A percentile compares a stretch with the other conserved stretches of the same genome.
phyloP scores from a whole-genome alignment of 352 stramenopile genomes.

The Sclerospora graminicola region DNA sequence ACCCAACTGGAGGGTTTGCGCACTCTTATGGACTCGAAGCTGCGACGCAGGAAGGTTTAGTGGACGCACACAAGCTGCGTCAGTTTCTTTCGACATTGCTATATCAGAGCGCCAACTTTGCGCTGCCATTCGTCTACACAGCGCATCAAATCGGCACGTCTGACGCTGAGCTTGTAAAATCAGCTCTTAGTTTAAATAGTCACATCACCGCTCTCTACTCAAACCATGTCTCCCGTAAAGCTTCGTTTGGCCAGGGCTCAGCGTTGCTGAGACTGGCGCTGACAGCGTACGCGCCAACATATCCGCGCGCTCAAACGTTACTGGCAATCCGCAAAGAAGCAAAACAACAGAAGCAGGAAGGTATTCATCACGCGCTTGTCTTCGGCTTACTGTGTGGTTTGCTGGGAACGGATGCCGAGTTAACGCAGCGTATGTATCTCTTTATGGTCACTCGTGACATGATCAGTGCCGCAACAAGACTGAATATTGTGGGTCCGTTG shows the following conservation, averaged over 20 bases:
- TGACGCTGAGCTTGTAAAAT: constrained; percentile 20
- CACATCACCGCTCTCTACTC: constrained; percentile 46
- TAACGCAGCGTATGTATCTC: constrained; percentile 69
- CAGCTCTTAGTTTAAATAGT: constrained; percentile 42
- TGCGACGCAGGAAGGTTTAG: constrained; percentile 59
- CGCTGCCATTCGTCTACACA: constrained; percentile 59
- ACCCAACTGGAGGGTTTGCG: constrained; percentile 72
- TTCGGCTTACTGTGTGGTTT: constrained; percentile 58
- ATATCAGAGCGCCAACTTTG: constrained; percentile 65
- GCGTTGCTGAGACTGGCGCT: constrained; percentile 59
- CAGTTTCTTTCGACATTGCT: constrained; percentile 51
- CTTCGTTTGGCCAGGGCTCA: constrained; percentile 59
- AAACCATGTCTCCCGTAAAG: constrained; percentile 74
- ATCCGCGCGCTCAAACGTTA: constrained; percentile 25
- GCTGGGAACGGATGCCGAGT: constrained; percentile 29
- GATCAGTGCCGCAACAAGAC: constrained; percentile 64
- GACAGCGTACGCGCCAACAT: constrained; percentile 32
- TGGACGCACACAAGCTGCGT: constrained; percentile 32
- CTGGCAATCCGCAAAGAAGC: constrained; percentile 35
- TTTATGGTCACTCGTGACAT: constrained; percentile 65
- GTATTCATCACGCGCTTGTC: constrained; percentile 57
- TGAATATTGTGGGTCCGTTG: constrained; percentile 70
- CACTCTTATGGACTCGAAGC: constrained; percentile 73
- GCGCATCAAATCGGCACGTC: constrained; percentile 20
- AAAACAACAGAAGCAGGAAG: constrained; percentile 37